Conservation (phyloP, 2,329 filamentous ascomycete species). For the Penicillium griseofulvum region DNA sequence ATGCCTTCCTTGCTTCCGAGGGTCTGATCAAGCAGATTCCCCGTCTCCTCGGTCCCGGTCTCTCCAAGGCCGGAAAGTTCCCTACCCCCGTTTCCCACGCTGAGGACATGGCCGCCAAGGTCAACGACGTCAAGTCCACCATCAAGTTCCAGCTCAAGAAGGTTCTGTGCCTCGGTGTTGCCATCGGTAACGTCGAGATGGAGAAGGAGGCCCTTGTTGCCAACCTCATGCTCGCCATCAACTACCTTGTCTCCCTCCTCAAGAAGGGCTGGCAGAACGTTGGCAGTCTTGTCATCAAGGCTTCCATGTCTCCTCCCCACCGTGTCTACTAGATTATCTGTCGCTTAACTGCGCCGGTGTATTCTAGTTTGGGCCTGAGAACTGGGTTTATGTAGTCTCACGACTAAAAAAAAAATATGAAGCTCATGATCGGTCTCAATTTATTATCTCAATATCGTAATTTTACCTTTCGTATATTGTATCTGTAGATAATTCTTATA, state of each 20-base stretch:
- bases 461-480: background rate
- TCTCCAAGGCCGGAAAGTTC: constrained; percentile 99
- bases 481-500: background rate
- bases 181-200: constrained; percentile 98
- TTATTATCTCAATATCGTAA: constrained; percentile 3
- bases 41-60: constrained; percentile 97
- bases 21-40: constrained; percentile 99
- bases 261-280: constrained; percentile 99
- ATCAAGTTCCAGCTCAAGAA: constrained; percentile 99
- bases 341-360: constrained; percentile 29
- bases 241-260: constrained; percentile 98
- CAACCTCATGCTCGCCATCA: constrained; percentile 99
- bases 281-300: constrained; percentile 99
- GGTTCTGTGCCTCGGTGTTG: constrained; percentile 99
- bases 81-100: constrained; percentile 95
- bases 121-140: constrained; percentile 99
- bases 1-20: constrained; percentile 97
- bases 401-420: constrained; percentile 34
- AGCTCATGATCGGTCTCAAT: constrained; percentile 31
- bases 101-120: constrained; percentile 91
- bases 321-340: constrained; percentile 77
- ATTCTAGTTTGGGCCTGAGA: constrained; percentile 21
- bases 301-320: constrained; percentile 98
- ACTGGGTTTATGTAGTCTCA: constrained; percentile 32
- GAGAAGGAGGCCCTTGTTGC: constrained; percentile 89